Evolutionary conservation across 352 stramenopile species (phyloP).

Genomic region (Pythium sukuiense): DNA sequence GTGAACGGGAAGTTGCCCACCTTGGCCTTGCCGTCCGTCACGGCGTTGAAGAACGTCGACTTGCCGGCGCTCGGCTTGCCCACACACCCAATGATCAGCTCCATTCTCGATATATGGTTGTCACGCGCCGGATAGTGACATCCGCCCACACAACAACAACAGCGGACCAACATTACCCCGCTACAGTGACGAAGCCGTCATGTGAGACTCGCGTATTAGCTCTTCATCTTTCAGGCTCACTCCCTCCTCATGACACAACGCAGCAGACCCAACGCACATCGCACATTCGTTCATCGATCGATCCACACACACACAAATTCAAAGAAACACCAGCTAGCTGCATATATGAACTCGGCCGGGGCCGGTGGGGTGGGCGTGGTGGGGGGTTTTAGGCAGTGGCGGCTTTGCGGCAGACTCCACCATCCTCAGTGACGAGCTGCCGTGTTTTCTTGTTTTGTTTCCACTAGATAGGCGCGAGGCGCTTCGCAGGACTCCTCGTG

Average conservation of each 20-base stretch:
- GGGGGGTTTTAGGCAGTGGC: not conserved
- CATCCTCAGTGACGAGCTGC: not conserved
- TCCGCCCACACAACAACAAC: not conserved
- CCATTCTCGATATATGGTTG: conserved; percentile 39
- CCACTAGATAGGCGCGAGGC: not conserved
- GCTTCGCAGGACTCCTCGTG: not conserved
- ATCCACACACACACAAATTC: conserved; percentile 1
- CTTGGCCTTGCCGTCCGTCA: conserved; percentile 88
- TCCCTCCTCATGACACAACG: too few relatives aligned
- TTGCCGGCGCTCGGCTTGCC: conserved; percentile 88
- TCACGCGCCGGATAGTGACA: not conserved
- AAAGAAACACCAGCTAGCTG: not conserved
- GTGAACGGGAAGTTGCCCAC: conserved; percentile 89
- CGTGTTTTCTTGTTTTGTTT: conserved; percentile 1
- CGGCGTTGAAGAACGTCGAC: conserved; percentile 90
- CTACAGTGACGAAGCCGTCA: not conserved
- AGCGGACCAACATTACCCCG: not conserved
- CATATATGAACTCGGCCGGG: not conserved
- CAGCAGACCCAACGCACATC: not conserved
- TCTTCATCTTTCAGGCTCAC: not conserved
- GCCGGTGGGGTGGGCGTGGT: not conserved
- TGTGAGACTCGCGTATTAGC: too few relatives aligned
- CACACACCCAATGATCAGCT: conserved; percentile 88
- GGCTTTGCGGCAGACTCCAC: not conserved
- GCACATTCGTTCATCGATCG: not conserved